Base-by-base conservation (phyloP, 148 eudicot genomes). In the Nepenthes gracilis region DNA sequence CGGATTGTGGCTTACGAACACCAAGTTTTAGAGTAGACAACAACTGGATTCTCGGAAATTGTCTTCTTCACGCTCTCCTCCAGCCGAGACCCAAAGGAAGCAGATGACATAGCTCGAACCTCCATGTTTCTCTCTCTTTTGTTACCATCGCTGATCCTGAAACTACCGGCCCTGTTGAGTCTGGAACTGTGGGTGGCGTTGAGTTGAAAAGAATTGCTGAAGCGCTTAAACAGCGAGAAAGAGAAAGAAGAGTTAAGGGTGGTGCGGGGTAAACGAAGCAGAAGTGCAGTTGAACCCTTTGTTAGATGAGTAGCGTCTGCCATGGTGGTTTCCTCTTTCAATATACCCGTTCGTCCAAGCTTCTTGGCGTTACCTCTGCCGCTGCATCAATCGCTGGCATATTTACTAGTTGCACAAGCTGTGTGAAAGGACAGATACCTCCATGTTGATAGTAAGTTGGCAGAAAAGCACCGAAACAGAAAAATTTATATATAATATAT, bases 1-100 rank as follows among this genome's bases (percentile, higher is more conserved):
- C 36, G 33, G 38, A 55, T 23, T 33, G 35, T 34, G 7, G 72
- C 98, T 78, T 72, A 92, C 98, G 98, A 85, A 55, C 98, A 92
- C 96, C 94, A 92, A 14, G 82, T 65, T 73, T 92, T 92, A 61
- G 98, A 92, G 72, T 93, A 93, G 67, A 88, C 89, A 62, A 93
- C 98, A 61, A 93, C 89, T 12, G 94, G 88, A 57, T 93, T 93
- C 2, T 88, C 91, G 33, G 56, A 49, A 10, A 88, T 47, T 1
- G 95, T 86, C 72, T 82, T 82, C 74, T 84, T 88, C 43, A 93
- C 84, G 5, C 70, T 75, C 23, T 86, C 96, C 54, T 93, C 98
- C 56, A 88, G 61, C 38, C 90, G 70, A 58, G 95, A 75, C 64
- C 95, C 96, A 55, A 81, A 88, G 1, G 91, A 79, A 45, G 78